A percentile compares a stretch with the other conserved stretches of the same genome.
phyloP scores from a whole-genome alignment of 495 filamentous ascomycete genomes.

The Penicillium bovifimosum region DNA sequence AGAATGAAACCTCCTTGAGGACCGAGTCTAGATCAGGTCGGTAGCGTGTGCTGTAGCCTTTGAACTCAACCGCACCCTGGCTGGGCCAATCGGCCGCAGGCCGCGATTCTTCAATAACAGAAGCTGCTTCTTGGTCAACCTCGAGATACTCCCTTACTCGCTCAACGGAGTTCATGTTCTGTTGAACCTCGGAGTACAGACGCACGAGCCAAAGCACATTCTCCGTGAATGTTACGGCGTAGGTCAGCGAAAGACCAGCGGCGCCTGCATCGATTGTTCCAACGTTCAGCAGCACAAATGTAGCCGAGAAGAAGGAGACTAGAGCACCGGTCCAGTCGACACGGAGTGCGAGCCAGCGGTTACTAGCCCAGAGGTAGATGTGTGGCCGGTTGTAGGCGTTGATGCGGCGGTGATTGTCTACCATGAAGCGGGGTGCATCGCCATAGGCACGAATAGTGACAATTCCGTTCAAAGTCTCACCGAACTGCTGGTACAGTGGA shows the following conservation, averaged over 20 bases:
- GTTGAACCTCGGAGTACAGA: constrained; percentile 92
- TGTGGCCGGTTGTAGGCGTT: constrained; percentile 90
- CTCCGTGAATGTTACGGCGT: constrained; percentile 95
- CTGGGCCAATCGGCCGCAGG: constrained; percentile 80
- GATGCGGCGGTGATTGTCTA: constrained; percentile 85
- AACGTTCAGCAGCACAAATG: constrained; percentile 79
- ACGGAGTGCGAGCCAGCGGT: constrained; percentile 92
- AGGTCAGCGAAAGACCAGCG: constrained; percentile 93
- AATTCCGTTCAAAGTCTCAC: constrained; percentile 90
- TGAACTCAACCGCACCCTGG: constrained; percentile 79
- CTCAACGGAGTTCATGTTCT: constrained; percentile 99
- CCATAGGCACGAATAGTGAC: constrained; percentile 98
- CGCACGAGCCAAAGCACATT: constrained; percentile 96
- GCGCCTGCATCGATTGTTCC: constrained; percentile 88
- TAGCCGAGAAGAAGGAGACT: constrained; percentile 90
- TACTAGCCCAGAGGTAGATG: constrained; percentile 95
- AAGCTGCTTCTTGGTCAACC: constrained; percentile 84
- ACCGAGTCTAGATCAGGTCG: constrained; percentile 82
- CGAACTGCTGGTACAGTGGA: constrained; percentile 96
- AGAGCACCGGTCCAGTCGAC: constrained; percentile 87
- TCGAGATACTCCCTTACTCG: constrained; percentile 96
- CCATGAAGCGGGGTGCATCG: constrained; percentile 86
- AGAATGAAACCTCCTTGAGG: constrained; percentile 76
- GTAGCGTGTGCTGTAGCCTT: constrained; percentile 84
- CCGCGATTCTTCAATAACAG: constrained; percentile 71